A percentile compares a stretch with the other conserved stretches of the same genome.
Evolutionary conservation across 306 rosid genomes (phyloP).

Genomic region (Cajanus cajan): DNA sequence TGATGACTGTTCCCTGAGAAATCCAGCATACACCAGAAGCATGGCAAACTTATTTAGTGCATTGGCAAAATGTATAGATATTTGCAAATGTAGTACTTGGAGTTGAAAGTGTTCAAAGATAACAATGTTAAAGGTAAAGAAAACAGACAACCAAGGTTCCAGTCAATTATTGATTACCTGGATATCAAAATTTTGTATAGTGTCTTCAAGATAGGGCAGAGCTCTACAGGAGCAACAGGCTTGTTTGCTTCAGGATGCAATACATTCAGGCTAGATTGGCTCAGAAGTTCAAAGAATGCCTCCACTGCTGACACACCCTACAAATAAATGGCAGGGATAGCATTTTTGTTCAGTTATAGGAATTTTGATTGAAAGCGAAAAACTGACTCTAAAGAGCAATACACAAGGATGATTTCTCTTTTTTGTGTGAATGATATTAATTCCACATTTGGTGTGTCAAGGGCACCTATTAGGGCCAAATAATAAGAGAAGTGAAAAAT

Average conservation of each 20-base stretch:
- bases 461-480: background rate
- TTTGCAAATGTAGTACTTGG: slow-evolving; percentile 13
- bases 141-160: background rate
- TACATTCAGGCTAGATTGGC: slow-evolving; percentile 85
- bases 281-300: slow-evolving; percentile 80
- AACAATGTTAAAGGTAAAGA: background rate
- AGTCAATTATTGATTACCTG: slow-evolving; percentile 46
- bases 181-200: slow-evolving; percentile 74
- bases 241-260: slow-evolving; percentile 86
- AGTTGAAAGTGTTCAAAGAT: slow-evolving; percentile 14
- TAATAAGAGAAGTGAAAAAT: background rate
- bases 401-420: background rate
- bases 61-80: slow-evolving; percentile 1
- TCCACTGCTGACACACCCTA: slow-evolving; percentile 92
- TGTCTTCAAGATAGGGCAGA: slow-evolving; percentile 91
- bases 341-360: background rate
- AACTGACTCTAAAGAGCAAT: background rate
- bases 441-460: background rate
- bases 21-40: slow-evolving; percentile 30
- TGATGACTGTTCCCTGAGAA: slow-evolving; percentile 72
- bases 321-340: slow-evolving; percentile 12
- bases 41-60: background rate
- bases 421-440: background rate
- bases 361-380: background rate
- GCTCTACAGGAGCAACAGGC: slow-evolving; percentile 89